Base-by-base conservation (phyloP, 352 stramenopile genomes). In the Ochromonadaceae sp. region DNA sequence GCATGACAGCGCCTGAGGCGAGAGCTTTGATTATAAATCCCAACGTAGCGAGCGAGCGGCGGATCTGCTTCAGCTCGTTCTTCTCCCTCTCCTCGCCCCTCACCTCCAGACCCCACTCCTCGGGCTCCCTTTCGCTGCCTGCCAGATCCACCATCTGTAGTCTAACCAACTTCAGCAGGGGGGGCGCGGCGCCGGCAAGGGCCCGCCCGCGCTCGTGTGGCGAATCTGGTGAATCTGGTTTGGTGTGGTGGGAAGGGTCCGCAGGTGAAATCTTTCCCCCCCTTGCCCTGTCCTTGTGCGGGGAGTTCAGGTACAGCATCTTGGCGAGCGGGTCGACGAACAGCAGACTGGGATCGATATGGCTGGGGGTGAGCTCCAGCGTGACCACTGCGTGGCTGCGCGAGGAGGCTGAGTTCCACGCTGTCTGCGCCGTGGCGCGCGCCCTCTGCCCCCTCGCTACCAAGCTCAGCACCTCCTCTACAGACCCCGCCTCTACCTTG, bases 21-120 rank as follows among this genome's bases (percentile, higher is more conserved):
- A 92, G 73, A 72, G 85, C 83, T 32, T 86, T 90, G 59, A 94
- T 93, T 36, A 93, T 86, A 57, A 90, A 87, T 30, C 84, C 86
- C 25, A 94, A 70, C 3, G 83, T 84, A 36, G 78, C 86, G 38
- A 93, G 71, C 62, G 55, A 63, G n/a, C 26, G 7, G 28, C 55
- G 9, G 9, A 63, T 63, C 22, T 41, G 25, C 26, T 36, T 47
- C 22, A 63, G 3, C 52, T 63, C 55, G 14, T 12, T 50, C 30
- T 49, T 63, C 26, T 63, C 55, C 28, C 14, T 30, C 39, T 63
- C 80, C 47, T 31, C 47, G 47, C 38, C 15, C 25, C 4, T 65
- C 28, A 48, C 41, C 82, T 14, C 80, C 80, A n/a, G n/a, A n/a
- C n/a, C n/a, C n/a, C n/a, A n/a, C 0, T 79, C 86, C 5, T 65